These are phyloP conservation scores for Stylonectria norvegica DNA, from an alignment of 2,329 filamentous ascomycete genomes.

Conservation along the genomic window DNA sequence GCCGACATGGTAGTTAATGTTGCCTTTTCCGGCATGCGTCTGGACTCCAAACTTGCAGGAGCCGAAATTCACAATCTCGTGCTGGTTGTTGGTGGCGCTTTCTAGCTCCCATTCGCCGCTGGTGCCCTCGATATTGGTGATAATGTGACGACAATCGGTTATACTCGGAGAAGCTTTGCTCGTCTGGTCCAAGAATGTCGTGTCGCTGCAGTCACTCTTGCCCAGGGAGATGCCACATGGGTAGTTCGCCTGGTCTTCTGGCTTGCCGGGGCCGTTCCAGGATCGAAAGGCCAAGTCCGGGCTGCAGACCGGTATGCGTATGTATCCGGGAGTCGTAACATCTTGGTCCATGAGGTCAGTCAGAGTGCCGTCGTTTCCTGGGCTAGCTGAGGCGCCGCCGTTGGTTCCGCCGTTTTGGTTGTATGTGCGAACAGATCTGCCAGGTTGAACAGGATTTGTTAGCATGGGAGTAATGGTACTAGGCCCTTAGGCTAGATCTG, in stretches of 20 bases:
- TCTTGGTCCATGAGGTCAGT: constrained; percentile 25
- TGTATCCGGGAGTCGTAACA: constrained; percentile 34
- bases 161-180: constrained; percentile 32
- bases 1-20: constrained; percentile 30
- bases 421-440: constrained; percentile 11
- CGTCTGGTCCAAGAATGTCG: constrained; percentile 33
- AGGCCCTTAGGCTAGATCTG: too few species aligned
- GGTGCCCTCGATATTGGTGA: constrained; percentile 31
- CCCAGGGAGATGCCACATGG: constrained; percentile 32
- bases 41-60: constrained; percentile 34
- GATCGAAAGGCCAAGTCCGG: constrained; percentile 29
- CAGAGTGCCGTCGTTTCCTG: constrained; percentile 19
- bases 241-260: constrained; percentile 24
- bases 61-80: constrained; percentile 25
- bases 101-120: background rate
- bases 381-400: constrained; percentile 23
- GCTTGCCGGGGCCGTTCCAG: constrained; percentile 26
- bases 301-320: constrained; percentile 38
- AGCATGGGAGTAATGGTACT: too few species aligned
- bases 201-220: constrained; percentile 27
- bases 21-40: constrained; percentile 22
- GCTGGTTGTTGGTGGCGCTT: constrained; percentile 12
- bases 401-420: constrained; percentile 32
- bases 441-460: too few species aligned
- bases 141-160: constrained; percentile 33